Evolutionary conservation across 768 basidiomycete species (phyloP).

Genomic region (Pleurotus ostreatus): DNA sequence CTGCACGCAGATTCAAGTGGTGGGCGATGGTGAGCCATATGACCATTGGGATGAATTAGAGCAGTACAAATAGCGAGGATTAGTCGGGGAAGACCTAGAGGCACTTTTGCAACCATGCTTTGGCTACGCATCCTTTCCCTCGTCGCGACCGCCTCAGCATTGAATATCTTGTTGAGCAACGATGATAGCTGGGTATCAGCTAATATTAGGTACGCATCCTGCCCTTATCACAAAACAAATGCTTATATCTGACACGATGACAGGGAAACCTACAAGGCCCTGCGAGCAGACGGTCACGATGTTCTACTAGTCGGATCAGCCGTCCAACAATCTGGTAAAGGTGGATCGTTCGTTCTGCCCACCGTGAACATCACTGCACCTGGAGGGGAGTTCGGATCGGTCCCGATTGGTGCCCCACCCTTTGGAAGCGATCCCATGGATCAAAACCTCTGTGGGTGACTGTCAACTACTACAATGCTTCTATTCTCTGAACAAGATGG

Average conservation of each 20-base stretch:
- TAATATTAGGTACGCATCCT: constrained; percentile 21
- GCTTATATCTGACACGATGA: background rate
- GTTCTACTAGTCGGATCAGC: constrained; percentile 25
- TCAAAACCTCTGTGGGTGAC: constrained; percentile 20
- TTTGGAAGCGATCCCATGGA: constrained; percentile 22
- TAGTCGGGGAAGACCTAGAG: too few species aligned
- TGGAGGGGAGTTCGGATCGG: constrained; percentile 24
- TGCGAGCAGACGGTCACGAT: constrained; percentile 22
- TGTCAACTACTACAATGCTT: background rate
- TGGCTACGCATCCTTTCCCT: background rate
- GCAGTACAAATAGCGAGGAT: too few species aligned
- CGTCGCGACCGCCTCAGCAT: background rate
- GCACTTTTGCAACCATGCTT: background rate
- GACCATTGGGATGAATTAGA: background rate
- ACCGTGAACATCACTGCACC: constrained; percentile 24
- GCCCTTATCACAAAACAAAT: background rate
- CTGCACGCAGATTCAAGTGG: background rate
- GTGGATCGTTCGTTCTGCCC: constrained; percentile 25
- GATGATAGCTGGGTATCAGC: constrained; percentile 30
- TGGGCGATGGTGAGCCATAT: background rate
- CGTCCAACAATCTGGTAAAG: constrained; percentile 26
- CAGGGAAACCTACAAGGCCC: constrained; percentile 22
- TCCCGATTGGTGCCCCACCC: constrained; percentile 25
- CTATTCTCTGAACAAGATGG: background rate
- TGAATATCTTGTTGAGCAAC: constrained; percentile 27